Conservation (phyloP, 257 asterid genomes). For the Jacaranda mimosifolia region DNA sequence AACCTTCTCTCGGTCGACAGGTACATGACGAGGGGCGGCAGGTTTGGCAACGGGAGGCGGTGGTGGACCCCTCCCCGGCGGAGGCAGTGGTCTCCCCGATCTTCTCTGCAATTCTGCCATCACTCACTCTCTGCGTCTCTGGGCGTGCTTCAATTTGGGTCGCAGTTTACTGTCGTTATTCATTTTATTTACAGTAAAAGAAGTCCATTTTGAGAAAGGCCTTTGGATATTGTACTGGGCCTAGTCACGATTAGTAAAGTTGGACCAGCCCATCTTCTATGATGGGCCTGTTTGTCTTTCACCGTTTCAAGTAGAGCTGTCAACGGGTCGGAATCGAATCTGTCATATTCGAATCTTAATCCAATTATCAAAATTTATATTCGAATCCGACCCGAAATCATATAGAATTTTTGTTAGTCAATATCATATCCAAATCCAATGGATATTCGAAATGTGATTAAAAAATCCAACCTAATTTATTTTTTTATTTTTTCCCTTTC, state of each 20-base stretch:
- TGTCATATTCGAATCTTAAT: too few species aligned
- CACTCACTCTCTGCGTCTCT: slow-evolving; percentile 14
- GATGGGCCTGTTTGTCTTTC: too few species aligned
- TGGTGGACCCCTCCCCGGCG: slow-evolving; percentile 68
- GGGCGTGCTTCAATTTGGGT: background rate
- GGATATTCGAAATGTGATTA: too few species aligned
- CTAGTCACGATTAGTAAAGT: background rate
- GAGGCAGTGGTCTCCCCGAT: slow-evolving; percentile 59
- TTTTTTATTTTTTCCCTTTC: too few species aligned
- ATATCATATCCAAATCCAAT: too few species aligned
- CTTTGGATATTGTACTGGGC: background rate
- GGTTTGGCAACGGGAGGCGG: slow-evolving; percentile 51
- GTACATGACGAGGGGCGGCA: slow-evolving; percentile 55
- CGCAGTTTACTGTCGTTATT: background rate
- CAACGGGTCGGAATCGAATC: too few species aligned
- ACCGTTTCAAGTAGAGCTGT: too few species aligned
- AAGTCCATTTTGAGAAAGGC: slow-evolving; percentile 22
- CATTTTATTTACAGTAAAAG: background rate
- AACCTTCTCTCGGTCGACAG: slow-evolving; percentile 91
- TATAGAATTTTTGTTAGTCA: too few species aligned
- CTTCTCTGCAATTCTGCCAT: slow-evolving; percentile 75
- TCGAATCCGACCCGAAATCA: too few species aligned
- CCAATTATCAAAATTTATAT: too few species aligned
- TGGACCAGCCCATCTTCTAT: background rate
- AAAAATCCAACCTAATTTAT: too few species aligned